Percentiles rank a stretch among this genome's conserved stretches.
phyloP scores from a whole-genome alignment of 305 asterid genomes.

The Ilex paraguariensis region DNA sequence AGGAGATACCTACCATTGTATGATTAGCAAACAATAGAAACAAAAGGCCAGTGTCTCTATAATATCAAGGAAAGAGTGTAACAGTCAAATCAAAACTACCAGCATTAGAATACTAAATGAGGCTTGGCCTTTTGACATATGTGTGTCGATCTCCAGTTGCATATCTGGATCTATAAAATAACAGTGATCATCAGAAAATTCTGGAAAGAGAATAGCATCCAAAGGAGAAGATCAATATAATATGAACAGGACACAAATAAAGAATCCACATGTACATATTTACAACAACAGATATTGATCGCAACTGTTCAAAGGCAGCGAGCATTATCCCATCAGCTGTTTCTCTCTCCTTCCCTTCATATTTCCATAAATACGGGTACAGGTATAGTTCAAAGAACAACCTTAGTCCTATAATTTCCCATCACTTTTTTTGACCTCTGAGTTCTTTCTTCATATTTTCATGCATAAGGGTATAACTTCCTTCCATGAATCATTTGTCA shows the following conservation, averaged over 20 bases:
- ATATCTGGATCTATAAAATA: conserved; percentile 69
- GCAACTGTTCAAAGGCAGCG: too few relatives aligned
- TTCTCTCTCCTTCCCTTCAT: too few relatives aligned
- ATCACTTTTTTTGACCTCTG: too few relatives aligned
- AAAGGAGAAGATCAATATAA: not conserved
- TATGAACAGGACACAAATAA: not conserved
- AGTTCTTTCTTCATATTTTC: too few relatives aligned
- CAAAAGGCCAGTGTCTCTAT: not conserved
- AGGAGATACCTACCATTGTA: not conserved
- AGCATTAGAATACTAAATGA: conserved; percentile 61
- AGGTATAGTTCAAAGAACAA: too few relatives aligned
- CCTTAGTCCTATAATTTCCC: too few relatives aligned
- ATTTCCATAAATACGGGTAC: too few relatives aligned
- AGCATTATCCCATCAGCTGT: too few relatives aligned
- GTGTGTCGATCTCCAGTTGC: conserved; percentile 82
- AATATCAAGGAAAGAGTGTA: conserved; percentile 3
- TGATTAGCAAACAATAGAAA: not conserved
- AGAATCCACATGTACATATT: not conserved
- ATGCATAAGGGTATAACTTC: too few relatives aligned
- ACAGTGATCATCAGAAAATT: conserved; percentile 21
- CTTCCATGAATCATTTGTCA: too few relatives aligned
- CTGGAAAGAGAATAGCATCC: not conserved
- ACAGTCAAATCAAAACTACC: conserved; percentile 40
- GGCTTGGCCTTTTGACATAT: conserved; percentile 66
- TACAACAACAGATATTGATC: not conserved